These are phyloP conservation scores for Solanum hybrid DNA, from an alignment of 305 asterid genomes.

Conservation along the genomic window DNA sequence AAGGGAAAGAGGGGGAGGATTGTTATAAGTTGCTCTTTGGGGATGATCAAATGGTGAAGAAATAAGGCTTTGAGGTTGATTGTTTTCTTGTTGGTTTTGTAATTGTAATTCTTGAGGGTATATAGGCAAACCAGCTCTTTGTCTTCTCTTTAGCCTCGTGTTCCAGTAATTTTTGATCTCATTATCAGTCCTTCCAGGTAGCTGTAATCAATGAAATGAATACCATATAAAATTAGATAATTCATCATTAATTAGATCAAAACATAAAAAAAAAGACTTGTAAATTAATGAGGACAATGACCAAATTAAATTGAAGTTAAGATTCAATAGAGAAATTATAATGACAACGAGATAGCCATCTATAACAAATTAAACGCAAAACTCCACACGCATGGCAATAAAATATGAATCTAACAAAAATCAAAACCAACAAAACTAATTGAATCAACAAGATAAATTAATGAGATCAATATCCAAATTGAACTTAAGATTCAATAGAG, in stretches of 20 bases:
- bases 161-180: conserved; percentile 66
- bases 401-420: neutral
- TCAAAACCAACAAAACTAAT: neutral
- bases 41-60: conserved; percentile 3
- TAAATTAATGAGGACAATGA: neutral
- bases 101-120: conserved; percentile 40
- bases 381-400: neutral
- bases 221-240: neutral
- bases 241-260: neutral
- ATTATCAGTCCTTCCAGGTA: conserved; percentile 57
- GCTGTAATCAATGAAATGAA: conserved; percentile 14
- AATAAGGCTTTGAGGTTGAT: conserved; percentile 5
- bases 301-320: neutral
- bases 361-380: neutral
- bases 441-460: neutral
- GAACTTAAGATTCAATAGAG: neutral
- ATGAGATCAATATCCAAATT: neutral
- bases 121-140: conserved; percentile 42
- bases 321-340: neutral
- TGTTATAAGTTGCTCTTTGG: neutral
- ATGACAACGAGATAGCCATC: neutral
- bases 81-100: neutral
- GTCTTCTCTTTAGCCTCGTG: conserved; percentile 45
- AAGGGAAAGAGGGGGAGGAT: neutral
- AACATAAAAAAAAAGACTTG: neutral